Conservation (phyloP, 1,284 basidiomycete genomes). For the Trichosporon asahii region DNA sequence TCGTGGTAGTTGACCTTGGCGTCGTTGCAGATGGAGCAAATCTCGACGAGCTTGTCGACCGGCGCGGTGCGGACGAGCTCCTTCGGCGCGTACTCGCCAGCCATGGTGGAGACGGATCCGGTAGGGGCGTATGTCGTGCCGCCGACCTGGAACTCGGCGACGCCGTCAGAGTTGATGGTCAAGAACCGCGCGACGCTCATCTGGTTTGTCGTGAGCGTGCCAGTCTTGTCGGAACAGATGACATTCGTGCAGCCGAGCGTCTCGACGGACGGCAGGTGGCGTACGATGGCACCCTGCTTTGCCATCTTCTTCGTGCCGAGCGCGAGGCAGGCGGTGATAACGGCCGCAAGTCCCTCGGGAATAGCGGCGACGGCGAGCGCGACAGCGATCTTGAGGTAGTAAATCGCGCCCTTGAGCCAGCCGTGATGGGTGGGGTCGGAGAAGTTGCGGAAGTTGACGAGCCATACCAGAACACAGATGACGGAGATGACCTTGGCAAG, state of each 20-base stretch:
- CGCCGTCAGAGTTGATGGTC: slow-evolving; percentile 57
- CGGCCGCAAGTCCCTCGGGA: slow-evolving; percentile 89
- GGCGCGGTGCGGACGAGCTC: slow-evolving; percentile 65
- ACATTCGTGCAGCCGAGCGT: slow-evolving; percentile 94
- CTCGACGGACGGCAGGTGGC: slow-evolving; percentile 93
- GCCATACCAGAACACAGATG: slow-evolving; percentile 92
- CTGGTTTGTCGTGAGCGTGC: slow-evolving; percentile 91
- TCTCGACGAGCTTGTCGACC: slow-evolving; percentile 78
- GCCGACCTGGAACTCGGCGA: slow-evolving; percentile 73
- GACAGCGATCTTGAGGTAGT: slow-evolving; percentile 98
- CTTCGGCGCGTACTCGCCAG: slow-evolving; percentile 59
- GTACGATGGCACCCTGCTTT: slow-evolving; percentile 91
- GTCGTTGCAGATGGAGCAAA: slow-evolving; percentile 88
- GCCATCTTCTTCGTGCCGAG: slow-evolving; percentile 98
- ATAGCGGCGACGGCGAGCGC: slow-evolving; percentile 93
- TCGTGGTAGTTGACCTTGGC: slow-evolving; percentile 79
- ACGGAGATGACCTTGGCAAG: slow-evolving; percentile 93
- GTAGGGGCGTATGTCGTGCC: slow-evolving; percentile 84
- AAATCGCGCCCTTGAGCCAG: slow-evolving; percentile 83
- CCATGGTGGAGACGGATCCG: slow-evolving; percentile 66
- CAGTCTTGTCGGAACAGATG: slow-evolving; percentile 96
- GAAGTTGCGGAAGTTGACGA: slow-evolving; percentile 91
- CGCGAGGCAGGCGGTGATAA: slow-evolving; percentile 93
- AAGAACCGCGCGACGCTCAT: slow-evolving; percentile 89
- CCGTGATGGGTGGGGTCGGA: slow-evolving; percentile 87